Evolutionary conservation across 2,329 filamentous ascomycete species (phyloP).

Genomic region (Fusarium poae): DNA sequence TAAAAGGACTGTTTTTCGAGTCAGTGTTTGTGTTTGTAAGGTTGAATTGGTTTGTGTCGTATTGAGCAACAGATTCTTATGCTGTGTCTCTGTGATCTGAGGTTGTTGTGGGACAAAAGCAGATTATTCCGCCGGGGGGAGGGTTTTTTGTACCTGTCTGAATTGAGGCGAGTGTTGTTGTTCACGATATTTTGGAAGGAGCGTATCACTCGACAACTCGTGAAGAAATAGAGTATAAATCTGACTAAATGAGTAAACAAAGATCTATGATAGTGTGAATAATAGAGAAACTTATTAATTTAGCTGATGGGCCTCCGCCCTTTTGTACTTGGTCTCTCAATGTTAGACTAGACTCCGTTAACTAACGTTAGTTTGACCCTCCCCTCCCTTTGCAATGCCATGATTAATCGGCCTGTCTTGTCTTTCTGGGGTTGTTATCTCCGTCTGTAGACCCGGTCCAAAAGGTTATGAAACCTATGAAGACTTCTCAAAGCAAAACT

Average conservation of each 20-base stretch:
- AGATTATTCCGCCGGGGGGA: neutral
- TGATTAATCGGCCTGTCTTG: conserved; percentile 21
- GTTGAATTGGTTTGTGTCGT: neutral
- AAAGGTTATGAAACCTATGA: neutral
- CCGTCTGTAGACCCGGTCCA: conserved; percentile 24
- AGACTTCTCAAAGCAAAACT: conserved; percentile 7
- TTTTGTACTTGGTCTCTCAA: conserved; percentile 8
- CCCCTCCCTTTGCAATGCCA: conserved; percentile 2
- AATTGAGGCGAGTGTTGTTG: conserved; percentile 1
- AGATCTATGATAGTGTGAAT: conserved; percentile 16
- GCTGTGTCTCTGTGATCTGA: conserved; percentile 14
- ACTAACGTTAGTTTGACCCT: conserved; percentile 4
- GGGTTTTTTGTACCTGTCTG: conserved; percentile 16
- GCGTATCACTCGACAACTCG: conserved; percentile 1
- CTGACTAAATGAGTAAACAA: conserved; percentile 1
- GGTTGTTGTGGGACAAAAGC: conserved; percentile 17
- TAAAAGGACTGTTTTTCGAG: neutral
- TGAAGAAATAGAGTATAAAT: neutral
- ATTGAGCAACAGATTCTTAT: conserved; percentile 6
- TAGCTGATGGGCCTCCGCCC: neutral
- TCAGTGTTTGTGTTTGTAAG: conserved; percentile 5
- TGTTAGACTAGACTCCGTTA: neutral
- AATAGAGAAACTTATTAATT: neutral
- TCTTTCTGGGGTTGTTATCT: conserved; percentile 38
- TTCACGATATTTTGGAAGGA: neutral